A percentile compares a stretch with the other conserved stretches of the same genome.
phyloP scores from a whole-genome alignment of 2,329 filamentous ascomycete genomes.

The Drechslera avenae region DNA sequence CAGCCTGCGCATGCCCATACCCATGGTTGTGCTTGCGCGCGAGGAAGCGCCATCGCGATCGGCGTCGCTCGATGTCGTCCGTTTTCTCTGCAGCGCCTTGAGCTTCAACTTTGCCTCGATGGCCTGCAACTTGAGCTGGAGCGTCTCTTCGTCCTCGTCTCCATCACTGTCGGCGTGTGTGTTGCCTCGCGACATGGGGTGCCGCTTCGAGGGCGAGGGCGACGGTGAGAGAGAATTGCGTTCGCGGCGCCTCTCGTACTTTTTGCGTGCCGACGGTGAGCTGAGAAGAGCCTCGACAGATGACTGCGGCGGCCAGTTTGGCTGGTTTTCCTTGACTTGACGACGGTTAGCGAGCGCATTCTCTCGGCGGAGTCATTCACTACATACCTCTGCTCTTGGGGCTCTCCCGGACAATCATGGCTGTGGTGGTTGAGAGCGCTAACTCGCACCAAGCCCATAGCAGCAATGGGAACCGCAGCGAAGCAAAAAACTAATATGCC shows the following conservation, averaged over 20 bases:
- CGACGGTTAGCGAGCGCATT: slow-evolving; percentile 19
- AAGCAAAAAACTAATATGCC: neutral
- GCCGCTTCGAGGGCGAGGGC: slow-evolving; percentile 63
- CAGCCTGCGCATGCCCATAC: slow-evolving; percentile 25
- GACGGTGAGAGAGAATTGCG: slow-evolving; percentile 62
- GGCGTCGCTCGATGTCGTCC: slow-evolving; percentile 27
- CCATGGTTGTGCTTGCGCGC: slow-evolving; percentile 36
- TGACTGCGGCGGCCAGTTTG: slow-evolving; percentile 66
- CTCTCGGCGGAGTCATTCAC: neutral
- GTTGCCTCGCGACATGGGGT: slow-evolving; percentile 31
- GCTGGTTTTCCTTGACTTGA: slow-evolving; percentile 47
- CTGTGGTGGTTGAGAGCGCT: slow-evolving; percentile 23
- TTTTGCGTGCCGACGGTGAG: slow-evolving; percentile 79
- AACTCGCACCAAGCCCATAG: slow-evolving; percentile 35
- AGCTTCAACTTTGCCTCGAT: slow-evolving; percentile 87
- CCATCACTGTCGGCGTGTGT: slow-evolving; percentile 14
- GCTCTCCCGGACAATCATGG: slow-evolving; percentile 56
- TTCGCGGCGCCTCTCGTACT: slow-evolving; percentile 68
- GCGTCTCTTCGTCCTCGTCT: slow-evolving; percentile 79
- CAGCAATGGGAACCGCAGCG: slow-evolving; percentile 20
- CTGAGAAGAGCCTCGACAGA: slow-evolving; percentile 66
- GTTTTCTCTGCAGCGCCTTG: slow-evolving; percentile 75
- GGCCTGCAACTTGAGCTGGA: slow-evolving; percentile 83
- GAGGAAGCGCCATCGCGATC: slow-evolving; percentile 32
- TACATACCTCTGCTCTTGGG: slow-evolving; percentile 50